Percentiles rank a stretch among this genome's conserved stretches.
phyloP scores from a whole-genome alignment of 805 yeast species.

The Blastobotrys terrestris region DNA sequence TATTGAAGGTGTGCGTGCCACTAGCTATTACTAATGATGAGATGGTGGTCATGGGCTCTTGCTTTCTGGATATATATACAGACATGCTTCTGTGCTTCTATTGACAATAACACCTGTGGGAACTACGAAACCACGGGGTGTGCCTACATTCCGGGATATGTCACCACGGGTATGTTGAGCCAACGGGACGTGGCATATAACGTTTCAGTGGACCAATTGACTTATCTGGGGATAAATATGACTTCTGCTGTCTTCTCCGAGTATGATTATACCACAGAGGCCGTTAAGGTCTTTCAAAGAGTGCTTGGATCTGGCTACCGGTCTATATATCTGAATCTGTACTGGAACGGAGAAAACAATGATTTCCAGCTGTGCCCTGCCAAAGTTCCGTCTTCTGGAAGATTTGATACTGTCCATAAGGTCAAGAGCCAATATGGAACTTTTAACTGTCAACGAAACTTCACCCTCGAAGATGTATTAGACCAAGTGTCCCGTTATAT shows the following conservation, averaged over 20 bases:
- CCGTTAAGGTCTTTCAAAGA: slow-evolving; percentile 20
- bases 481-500: slow-evolving; percentile 32
- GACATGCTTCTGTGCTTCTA: not conserved
- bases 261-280: slow-evolving; percentile 27
- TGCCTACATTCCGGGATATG: slow-evolving; percentile 8
- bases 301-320: slow-evolving; percentile 33
- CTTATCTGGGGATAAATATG: slow-evolving; percentile 32
- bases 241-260: slow-evolving; percentile 26
- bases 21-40: too few species aligned
- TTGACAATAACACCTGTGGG: not conserved
- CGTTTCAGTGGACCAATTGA: slow-evolving; percentile 29
- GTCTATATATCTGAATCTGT: slow-evolving; percentile 40
- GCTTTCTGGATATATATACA: not conserved
- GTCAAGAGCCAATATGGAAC: not conserved
- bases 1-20: too few species aligned
- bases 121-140: not conserved
- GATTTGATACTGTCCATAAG: not conserved
- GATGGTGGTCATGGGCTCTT: not conserved
- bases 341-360: slow-evolving; percentile 39
- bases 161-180: slow-evolving; percentile 23
- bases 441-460: slow-evolving; percentile 14
- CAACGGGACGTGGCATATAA: slow-evolving; percentile 32
- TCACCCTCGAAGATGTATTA: slow-evolving; percentile 15
- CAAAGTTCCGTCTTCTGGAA: slow-evolving; percentile 7
- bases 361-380: slow-evolving; percentile 54